Base-by-base conservation (phyloP, 202 grass and related monocot genomes). In the Brachypodium distachyon region DNA sequence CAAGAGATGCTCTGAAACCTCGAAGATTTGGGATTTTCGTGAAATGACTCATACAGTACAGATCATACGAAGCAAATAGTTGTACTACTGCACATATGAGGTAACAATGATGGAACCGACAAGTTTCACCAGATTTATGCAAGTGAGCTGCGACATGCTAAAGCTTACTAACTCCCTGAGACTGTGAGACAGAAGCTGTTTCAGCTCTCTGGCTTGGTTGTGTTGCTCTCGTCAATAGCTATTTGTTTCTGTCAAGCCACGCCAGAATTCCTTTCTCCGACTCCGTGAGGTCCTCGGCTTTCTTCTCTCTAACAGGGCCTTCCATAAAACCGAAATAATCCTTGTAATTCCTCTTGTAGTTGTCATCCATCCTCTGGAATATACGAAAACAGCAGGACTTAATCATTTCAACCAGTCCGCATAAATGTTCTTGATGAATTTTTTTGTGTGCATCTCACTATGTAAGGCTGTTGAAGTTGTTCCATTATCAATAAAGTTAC, bases 261-360 rank as follows among this genome's bases (percentile, higher is more conserved):
- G 92, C 74, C 12, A 90, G 87, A 39, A 99, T 95, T 21, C 77
- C 54, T 85, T 90, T 95, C 70, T 95, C 96, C 39, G 96, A 72
- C 77, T 99, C 92, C 2, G 89, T 88, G 31, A 90, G 85, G 21
- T 82, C 64, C 6, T 90, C 92, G 16, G 81, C 83, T 12, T 55
- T 68, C 83, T 99, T 93, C 65, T 89, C 74, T 81, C 84, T 89
- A 17, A 58, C 48, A 0, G 74, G 75, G 4, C 89, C 89, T 71
- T 99, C 92, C 18, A 99, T 89, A 77, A 95, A 67, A 19, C 73
- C 89, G 67, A 98, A 95, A 76, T 92, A 98, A 62, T 94, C 91
- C 83, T 31, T 90, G 86, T 95, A 98, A 38, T 95, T 99, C 78
- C 92, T 78, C 65, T 70, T 95, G 85, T 90, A 89, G 78, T 87